These are phyloP conservation scores for Tubosaeta sp. DNA, from an alignment of 768 basidiomycete species.

Conservation along the genomic window DNA sequence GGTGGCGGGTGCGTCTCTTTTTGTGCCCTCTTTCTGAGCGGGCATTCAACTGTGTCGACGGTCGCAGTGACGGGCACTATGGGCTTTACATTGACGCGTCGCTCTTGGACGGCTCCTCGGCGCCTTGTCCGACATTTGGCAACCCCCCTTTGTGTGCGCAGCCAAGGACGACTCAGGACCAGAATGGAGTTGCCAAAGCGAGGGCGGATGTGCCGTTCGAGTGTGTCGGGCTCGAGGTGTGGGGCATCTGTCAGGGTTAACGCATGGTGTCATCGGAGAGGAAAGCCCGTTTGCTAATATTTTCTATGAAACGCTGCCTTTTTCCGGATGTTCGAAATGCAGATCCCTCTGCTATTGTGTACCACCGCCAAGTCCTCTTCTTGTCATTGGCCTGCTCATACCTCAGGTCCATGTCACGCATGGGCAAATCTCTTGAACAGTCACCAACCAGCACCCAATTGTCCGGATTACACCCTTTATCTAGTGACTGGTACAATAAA, in stretches of 20 bases:
- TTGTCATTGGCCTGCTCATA: no score
- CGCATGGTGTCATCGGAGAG: background rate
- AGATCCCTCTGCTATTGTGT: no score
- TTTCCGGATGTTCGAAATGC: no score
- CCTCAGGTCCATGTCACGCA: no score
- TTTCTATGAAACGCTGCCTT: no score
- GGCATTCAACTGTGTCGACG: background rate
- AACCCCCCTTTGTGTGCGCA: slow-evolving; percentile 75
- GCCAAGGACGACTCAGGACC: background rate
- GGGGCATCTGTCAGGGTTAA: slow-evolving; percentile 55
- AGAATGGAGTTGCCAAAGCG: slow-evolving; percentile 20
- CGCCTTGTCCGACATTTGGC: slow-evolving; percentile 78
- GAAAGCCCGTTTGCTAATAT: background rate
- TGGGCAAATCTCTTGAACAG: no score
- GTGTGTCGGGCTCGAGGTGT: slow-evolving; percentile 89
- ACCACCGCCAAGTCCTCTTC: no score
- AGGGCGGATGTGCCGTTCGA: slow-evolving; percentile 67
- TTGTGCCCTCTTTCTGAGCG: background rate
- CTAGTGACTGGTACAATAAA: background rate
- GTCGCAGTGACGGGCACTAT: slow-evolving; percentile 71
- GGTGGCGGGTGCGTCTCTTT: slow-evolving; percentile 78
- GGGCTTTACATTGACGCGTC: slow-evolving; percentile 85
- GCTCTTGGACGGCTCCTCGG: slow-evolving; percentile 80
- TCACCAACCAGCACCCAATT: no score
- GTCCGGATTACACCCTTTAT: background rate